Evolutionary conservation across 1,284 basidiomycete genomes (phyloP).

Genomic region (Ustilago xerochloae): DNA sequence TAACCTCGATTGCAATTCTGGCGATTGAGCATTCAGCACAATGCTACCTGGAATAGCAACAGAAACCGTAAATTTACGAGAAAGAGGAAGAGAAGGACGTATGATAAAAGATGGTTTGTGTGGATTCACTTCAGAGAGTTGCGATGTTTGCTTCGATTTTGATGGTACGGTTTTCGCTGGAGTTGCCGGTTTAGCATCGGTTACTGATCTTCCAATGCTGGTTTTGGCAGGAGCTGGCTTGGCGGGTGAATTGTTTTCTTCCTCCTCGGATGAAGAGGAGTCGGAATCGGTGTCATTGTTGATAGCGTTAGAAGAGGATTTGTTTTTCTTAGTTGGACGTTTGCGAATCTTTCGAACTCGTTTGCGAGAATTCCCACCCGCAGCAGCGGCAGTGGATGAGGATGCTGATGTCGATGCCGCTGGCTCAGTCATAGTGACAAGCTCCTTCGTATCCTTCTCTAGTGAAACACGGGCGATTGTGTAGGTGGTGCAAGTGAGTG

Average conservation of each 20-base stretch:
- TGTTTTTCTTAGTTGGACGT: slow-evolving; percentile 13
- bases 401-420: slow-evolving; percentile 10
- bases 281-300: not conserved
- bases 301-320: not conserved
- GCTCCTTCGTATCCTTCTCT: too few species aligned
- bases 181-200: too few species aligned
- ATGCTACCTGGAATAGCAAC: slow-evolving; percentile 66
- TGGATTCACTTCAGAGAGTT: slow-evolving; percentile 24
- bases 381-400: not conserved
- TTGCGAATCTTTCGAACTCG: slow-evolving; percentile 18
- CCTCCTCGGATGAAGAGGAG: slow-evolving; percentile 13
- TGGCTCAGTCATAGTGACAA: slow-evolving; percentile 3
- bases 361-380: slow-evolving; percentile 12
- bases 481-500: not conserved
- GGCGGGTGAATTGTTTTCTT: not conserved
- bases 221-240: not conserved
- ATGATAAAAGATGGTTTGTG: slow-evolving; percentile 54
- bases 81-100: slow-evolving; percentile 14
- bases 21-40: slow-evolving; percentile 66
- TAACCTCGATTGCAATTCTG: slow-evolving; percentile 62
- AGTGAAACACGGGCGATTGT: not conserved
- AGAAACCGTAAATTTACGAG: slow-evolving; percentile 56
- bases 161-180: too few species aligned
- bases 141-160: not conserved
- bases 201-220: too few species aligned